Percentiles rank a stretch among this genome's conserved stretches.
phyloP scores from a whole-genome alignment of 495 filamentous ascomycete genomes.

The Chaetomium cochliodes region DNA sequence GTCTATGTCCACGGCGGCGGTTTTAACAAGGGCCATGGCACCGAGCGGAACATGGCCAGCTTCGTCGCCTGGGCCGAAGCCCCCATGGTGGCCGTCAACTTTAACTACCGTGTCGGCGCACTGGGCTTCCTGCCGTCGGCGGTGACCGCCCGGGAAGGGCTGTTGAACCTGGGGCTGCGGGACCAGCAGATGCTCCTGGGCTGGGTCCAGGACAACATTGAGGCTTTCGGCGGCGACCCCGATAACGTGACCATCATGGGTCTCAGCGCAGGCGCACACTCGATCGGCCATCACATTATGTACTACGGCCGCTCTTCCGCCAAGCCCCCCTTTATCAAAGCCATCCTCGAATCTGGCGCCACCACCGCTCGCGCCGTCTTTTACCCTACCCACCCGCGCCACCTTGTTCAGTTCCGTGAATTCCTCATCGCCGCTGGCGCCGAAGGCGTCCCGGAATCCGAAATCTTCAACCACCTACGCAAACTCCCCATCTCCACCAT shows the following conservation, averaged over 20 bases:
- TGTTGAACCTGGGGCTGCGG: conserved; percentile 66
- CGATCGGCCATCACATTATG: conserved; percentile 66
- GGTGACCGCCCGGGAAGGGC: conserved; percentile 52
- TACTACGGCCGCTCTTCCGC: conserved; percentile 42
- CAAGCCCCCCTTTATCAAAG: conserved; percentile 56
- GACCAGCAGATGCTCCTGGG: conserved; percentile 64
- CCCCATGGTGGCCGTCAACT: conserved; percentile 59
- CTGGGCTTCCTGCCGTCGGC: conserved; percentile 65
- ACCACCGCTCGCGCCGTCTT: conserved; percentile 61
- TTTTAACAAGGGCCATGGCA: conserved; percentile 50
- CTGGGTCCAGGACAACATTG: conserved; percentile 64
- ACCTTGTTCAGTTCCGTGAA: conserved; percentile 59
- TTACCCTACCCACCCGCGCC: conserved; percentile 54
- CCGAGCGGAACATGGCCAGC: conserved; percentile 49
- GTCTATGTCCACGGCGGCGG: conserved; percentile 58
- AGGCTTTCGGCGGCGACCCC: conserved; percentile 61
- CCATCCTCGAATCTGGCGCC: conserved; percentile 63
- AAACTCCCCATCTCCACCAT: conserved; percentile 47
- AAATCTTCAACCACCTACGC: conserved; percentile 54
- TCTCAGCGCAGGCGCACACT: conserved; percentile 66
- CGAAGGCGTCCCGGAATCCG: conserved; percentile 39
- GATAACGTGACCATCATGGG: conserved; percentile 65
- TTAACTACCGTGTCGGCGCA: conserved; percentile 67
- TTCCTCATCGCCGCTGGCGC: conserved; percentile 53
- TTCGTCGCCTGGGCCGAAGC: conserved; percentile 55